Evolutionary conservation across 768 basidiomycete genomes (phyloP), one percentile per base, ranked within the genome.

Genomic region (Lyophyllum atratum): DNA sequence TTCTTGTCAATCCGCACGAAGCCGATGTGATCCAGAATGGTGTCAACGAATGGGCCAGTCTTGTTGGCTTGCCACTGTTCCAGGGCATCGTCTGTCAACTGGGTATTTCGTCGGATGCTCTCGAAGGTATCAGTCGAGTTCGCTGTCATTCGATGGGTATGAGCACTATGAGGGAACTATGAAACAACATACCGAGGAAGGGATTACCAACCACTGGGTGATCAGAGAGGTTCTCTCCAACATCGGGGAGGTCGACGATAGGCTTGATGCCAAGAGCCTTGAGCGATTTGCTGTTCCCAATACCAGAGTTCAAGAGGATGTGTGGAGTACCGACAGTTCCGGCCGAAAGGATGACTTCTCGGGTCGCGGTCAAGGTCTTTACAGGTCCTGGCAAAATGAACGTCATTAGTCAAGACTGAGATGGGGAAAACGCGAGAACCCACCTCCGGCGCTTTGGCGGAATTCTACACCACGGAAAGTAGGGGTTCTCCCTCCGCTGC

Each of bases 211-310:
- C 54, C 2, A 69, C 56, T 0, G 72, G 63, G 45, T 77, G 76
- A 54, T 75, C 76, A 14, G 68, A 65, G 1, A 77, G 61, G 52
- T 79, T 75, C 51, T 69, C 65, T 15, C 77, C 77, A 1, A 79
- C 76, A 40, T 66, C 66, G 8, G 75, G 76, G 14, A 72, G 59
- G 53, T 74, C 26, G 3, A 76, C 54, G 10, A 71, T 37, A 10
- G 72, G 54, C 37, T 56, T 21, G 37, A 70, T 52, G 10, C 66
- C 66, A 2, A 71, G 3, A 6, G 55, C 37, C 11, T 54, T 45
- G 1, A 74, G 62, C 22, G 54, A 39, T 7, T 46, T 48, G 2
- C 52, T n/a, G 39, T 69, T 56, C 8, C 74, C 74, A 53, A 76
- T 75, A 14, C 73, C 73, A 22, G 72, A 74, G 31, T 68, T 66